These are phyloP conservation scores for Marasmius oreades DNA, from an alignment of 1,284 basidiomycete genomes.

Conservation along the genomic window DNA sequence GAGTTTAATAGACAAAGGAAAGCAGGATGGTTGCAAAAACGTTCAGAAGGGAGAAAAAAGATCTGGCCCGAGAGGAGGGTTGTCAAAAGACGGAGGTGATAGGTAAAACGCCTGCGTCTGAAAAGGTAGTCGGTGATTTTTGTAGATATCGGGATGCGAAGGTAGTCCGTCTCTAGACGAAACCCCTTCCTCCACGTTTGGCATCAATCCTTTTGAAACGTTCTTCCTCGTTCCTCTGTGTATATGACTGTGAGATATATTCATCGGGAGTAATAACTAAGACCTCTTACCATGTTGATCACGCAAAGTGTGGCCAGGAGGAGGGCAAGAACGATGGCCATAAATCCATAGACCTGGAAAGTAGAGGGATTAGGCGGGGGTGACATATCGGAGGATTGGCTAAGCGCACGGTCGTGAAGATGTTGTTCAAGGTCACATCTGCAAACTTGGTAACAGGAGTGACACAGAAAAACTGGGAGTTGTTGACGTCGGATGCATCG, in stretches of 20 bases:
- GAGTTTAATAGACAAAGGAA: too few species aligned
- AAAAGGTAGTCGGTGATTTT: background rate
- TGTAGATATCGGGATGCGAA: background rate
- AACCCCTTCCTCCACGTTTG: slow-evolving; percentile 79
- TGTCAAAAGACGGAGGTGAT: background rate
- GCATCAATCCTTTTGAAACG: slow-evolving; percentile 84
- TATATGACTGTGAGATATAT: slow-evolving; percentile 15
- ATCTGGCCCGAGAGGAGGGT: background rate
- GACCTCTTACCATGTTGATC: slow-evolving; percentile 65
- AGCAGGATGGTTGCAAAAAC: background rate
- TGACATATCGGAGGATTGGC: background rate
- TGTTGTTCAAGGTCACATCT: slow-evolving; percentile 70
- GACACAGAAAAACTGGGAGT: slow-evolving; percentile 57
- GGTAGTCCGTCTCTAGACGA: slow-evolving; percentile 53
- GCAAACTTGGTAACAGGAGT: slow-evolving; percentile 58
- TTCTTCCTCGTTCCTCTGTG: slow-evolving; percentile 70
- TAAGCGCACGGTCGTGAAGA: slow-evolving; percentile 68
- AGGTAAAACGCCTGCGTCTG: background rate
- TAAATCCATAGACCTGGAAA: slow-evolving; percentile 69
- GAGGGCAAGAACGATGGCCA: slow-evolving; percentile 71
- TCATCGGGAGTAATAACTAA: background rate
- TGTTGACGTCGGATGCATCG: slow-evolving; percentile 37
- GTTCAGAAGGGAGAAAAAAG: background rate
- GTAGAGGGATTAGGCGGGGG: background rate
- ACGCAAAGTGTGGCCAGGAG: slow-evolving; percentile 79